Base-by-base conservation (phyloP, 2,329 filamentous ascomycete genomes). In the Scedosporium aurantiacum region DNA sequence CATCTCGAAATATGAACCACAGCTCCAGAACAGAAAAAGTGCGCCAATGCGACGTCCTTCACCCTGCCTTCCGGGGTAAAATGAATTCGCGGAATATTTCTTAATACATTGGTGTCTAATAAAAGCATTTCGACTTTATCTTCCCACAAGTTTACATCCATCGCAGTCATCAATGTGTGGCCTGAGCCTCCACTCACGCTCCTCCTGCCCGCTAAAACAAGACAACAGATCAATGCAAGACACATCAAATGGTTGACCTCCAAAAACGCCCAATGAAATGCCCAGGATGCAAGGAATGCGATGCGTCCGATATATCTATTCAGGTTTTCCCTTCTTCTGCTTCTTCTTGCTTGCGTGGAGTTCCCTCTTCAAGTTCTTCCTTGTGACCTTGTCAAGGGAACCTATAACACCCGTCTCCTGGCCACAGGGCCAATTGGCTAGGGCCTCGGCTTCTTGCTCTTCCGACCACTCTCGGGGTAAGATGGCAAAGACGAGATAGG, bases 401-500 rank as follows among this genome's bases (percentile, higher is more conserved):
- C 80, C 81, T 62, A 82, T 81, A 16, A 82, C 76, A 64, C 74
- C 77, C 60, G 70, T 76, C 68, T 82, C 80, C 45, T 77, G 75
- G 27, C 78, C 79, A 60, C 83, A 82, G 0, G 85, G 84, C 82
- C 86, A 91, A 64, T 80, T 83, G 60, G 81, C 78, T 65, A 81
- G 75, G 58, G 86, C 85, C 32, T 80, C 80, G 37, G 81, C 81
- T 74, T 99, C 94, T 66, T 96, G 90, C 63, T 88, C 89, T 41
- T 84, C 87, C 0, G 79, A 86, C 94, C 94, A 99, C 64, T 89
- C 86, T 52, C 85, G 81, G n/a, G 94, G 93, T 63, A 99, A 75
- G 2, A 94, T 78, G 0, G 94, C 94, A 76, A 99, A 99, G 4
- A 95, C 89, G 4, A 99, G 81, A 72, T 99, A 99, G n/a, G 89